These are phyloP conservation scores for Neurospora sp. DNA, from an alignment of 495 filamentous ascomycete genomes.

Conservation along the genomic window DNA sequence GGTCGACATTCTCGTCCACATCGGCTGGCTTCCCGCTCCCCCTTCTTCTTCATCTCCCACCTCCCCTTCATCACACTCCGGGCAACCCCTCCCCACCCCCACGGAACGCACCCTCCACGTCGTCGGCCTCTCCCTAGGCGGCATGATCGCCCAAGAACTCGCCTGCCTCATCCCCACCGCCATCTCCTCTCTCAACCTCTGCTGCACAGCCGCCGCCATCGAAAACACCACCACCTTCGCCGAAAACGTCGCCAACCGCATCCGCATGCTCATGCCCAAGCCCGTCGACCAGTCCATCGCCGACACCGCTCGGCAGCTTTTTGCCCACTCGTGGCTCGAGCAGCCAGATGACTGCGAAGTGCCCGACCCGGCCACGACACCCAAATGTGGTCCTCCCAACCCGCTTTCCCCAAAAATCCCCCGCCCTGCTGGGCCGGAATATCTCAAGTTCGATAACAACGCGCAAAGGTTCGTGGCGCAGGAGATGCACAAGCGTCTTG, in stretches of 20 bases:
- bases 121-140: slow-evolving; percentile 66
- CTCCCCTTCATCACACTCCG: background rate
- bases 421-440: slow-evolving; percentile 11
- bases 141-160: slow-evolving; percentile 84
- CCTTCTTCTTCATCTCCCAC: slow-evolving; percentile 3
- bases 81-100: slow-evolving; percentile 1
- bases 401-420: background rate
- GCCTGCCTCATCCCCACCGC: slow-evolving; percentile 51
- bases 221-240: slow-evolving; percentile 46
- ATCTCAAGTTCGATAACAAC: slow-evolving; percentile 55
- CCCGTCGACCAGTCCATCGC: slow-evolving; percentile 42
- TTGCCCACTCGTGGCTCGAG: slow-evolving; percentile 49
- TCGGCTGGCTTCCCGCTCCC: slow-evolving; percentile 50
- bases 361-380: slow-evolving; percentile 19
- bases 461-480: slow-evolving; percentile 71
- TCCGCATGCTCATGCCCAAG: slow-evolving; percentile 61
- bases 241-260: slow-evolving; percentile 58
- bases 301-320: slow-evolving; percentile 47
- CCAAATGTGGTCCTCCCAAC: slow-evolving; percentile 9
- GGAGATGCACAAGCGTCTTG: slow-evolving; percentile 55
- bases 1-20: slow-evolving; percentile 55
- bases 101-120: slow-evolving; percentile 49
- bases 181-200: slow-evolving; percentile 54
- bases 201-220: slow-evolving; percentile 63
- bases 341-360: slow-evolving; percentile 46